Evolutionary conservation across 2,329 filamentous ascomycete genomes (phyloP).

Genomic region (Aspergillus tubingensis): DNA sequence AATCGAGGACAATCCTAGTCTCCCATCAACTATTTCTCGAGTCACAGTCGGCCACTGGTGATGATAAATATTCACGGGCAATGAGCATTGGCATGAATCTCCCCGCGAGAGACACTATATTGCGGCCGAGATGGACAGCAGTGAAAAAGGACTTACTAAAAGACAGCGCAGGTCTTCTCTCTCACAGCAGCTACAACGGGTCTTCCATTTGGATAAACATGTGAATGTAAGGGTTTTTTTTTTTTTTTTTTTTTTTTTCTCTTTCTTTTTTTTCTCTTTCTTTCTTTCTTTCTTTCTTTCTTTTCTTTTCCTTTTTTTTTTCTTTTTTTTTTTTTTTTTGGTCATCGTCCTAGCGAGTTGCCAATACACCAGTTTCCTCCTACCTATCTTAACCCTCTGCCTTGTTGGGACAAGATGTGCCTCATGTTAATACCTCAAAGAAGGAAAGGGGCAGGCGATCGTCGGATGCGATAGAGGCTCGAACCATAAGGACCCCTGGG

Average conservation of each 20-base stretch:
- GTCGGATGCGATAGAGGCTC: neutral
- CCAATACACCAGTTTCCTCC: neutral
- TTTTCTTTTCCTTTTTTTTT: too few relatives aligned
- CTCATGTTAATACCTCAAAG: slow-evolving; percentile 8
- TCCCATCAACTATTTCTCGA: too few relatives aligned
- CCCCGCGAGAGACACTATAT: neutral
- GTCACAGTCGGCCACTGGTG: neutral
- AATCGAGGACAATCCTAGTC: too few relatives aligned
- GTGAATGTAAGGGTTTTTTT: slow-evolving; percentile 17
- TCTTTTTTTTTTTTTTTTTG: neutral
- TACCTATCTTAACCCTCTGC: neutral
- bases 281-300: neutral
- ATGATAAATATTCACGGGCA: neutral
- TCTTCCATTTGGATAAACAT: slow-evolving; percentile 21
- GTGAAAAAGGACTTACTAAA: slow-evolving; percentile 2
- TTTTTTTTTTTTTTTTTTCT: neutral
- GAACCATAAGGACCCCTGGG: neutral
- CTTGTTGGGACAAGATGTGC: neutral
- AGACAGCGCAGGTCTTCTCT: slow-evolving; percentile 25
- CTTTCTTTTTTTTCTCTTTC: neutral
- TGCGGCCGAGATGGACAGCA: slow-evolving; percentile 11
- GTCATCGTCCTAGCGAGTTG: neutral
- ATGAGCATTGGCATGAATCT: neutral
- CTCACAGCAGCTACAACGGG: slow-evolving; percentile 25
- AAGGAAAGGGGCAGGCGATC: slow-evolving; percentile 3